Evolutionary conservation across 495 filamentous ascomycete genomes (phyloP).

Genomic region (Penicillium longicatenatum): DNA sequence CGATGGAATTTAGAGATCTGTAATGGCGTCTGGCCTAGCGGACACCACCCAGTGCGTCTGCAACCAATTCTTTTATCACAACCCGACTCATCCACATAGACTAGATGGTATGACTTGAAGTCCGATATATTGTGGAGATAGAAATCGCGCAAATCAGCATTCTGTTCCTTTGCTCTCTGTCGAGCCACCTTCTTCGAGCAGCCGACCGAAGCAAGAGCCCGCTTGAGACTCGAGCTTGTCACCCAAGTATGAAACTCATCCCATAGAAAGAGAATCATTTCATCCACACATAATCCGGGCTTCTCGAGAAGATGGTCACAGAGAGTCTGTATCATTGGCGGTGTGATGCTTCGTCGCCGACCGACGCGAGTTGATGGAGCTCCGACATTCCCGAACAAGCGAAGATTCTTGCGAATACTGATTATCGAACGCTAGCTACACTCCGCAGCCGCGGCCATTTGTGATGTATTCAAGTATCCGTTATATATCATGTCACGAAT

Average conservation of each 20-base stretch:
- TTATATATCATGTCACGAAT: conserved; percentile 6
- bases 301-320: conserved; percentile 8
- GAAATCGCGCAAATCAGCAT: conserved; percentile 9
- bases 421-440: not conserved
- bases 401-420: not conserved
- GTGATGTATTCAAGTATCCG: conserved; percentile 4
- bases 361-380: not conserved
- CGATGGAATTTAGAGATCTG: conserved; percentile 8
- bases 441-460: not conserved
- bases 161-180: conserved; percentile 1
- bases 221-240: conserved; percentile 8
- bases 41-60: conserved; percentile 7
- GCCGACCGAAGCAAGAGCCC: conserved; percentile 12
- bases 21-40: not conserved
- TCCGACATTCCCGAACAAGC: not conserved
- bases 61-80: conserved; percentile 9
- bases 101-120: conserved; percentile 9
- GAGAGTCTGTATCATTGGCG: conserved; percentile 24
- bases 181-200: conserved; percentile 15
- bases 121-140: conserved; percentile 10
- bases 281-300: conserved; percentile 17
- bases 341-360: conserved; percentile 18
- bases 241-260: conserved; percentile 17
- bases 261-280: conserved; percentile 18
- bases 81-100: conserved; percentile 7